Percentiles rank a stretch among this genome's conserved stretches.
phyloP scores from a whole-genome alignment of 805 yeast species.

The Pichia sporocuriosa region DNA sequence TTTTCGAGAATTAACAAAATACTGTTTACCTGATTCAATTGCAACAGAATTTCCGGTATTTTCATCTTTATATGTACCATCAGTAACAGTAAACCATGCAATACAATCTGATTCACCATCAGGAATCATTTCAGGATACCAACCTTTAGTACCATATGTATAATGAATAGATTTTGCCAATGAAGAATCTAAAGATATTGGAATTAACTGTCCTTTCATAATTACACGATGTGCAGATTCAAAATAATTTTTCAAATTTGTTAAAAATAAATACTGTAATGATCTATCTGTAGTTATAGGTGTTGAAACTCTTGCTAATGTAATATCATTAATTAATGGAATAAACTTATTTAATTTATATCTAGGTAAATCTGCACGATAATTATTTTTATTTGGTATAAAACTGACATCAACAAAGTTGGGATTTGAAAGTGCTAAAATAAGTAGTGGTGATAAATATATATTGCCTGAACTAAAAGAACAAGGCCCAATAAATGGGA shows the following conservation, averaged over 20 bases:
- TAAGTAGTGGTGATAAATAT: constrained; percentile 58
- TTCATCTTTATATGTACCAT: constrained; percentile 33
- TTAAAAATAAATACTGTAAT: constrained; percentile 52
- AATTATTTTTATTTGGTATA: not conserved
- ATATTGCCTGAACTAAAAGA: constrained; percentile 33
- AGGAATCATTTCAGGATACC: constrained; percentile 39
- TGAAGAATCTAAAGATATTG: constrained; percentile 68
- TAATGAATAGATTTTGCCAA: constrained; percentile 51
- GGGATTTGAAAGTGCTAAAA: constrained; percentile 35
- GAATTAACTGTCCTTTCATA: constrained; percentile 59
- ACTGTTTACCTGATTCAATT: constrained; percentile 32
- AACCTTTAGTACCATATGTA: constrained; percentile 23
- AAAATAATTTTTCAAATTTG: constrained; percentile 56
- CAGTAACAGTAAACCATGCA: constrained; percentile 79
- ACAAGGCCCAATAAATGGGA: constrained; percentile 63
- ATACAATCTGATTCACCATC: constrained; percentile 60
- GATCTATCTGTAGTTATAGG: constrained; percentile 61
- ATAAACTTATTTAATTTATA: constrained; percentile 19
- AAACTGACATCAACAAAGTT: not conserved
- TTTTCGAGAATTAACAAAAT: constrained; percentile 55
- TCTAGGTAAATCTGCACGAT: constrained; percentile 18
- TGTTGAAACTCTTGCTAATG: constrained; percentile 61
- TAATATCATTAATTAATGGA: constrained; percentile 55
- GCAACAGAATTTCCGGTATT: constrained; percentile 18
- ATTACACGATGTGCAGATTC: constrained; percentile 54